Conservation (phyloP, 371 early-diverging fungal genomes). For the Mucor irregularis region DNA sequence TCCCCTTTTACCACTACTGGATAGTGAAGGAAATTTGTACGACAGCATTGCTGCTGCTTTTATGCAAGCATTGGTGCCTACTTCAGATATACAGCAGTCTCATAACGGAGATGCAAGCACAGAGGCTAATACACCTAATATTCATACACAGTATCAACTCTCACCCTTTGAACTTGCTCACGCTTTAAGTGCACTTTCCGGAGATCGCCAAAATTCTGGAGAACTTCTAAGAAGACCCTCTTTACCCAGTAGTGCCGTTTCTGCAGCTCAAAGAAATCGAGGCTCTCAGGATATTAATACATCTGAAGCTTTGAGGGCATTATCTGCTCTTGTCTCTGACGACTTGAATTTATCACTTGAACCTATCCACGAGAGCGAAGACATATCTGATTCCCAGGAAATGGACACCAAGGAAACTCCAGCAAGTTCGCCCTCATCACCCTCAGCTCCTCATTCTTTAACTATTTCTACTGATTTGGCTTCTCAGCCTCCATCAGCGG, state of each 20-base stretch:
- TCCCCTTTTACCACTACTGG: constrained; percentile 26
- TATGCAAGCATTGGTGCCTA: constrained; percentile 34
- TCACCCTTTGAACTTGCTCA: constrained; percentile 25
- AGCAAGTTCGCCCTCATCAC: not conserved
- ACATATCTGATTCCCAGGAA: not conserved
- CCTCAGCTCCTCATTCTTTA: not conserved
- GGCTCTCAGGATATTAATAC: constrained; percentile 27
- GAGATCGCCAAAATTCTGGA: constrained; percentile 2
- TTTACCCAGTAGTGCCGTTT: constrained; percentile 40
- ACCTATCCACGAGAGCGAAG: constrained; percentile 13
- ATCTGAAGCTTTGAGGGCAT: constrained; percentile 28
- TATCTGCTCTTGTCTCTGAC: constrained; percentile 23
- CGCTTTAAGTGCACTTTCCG: constrained; percentile 18
- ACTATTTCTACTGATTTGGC: not conserved
- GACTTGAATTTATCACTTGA: constrained; percentile 19
- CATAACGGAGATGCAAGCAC: constrained; percentile 2
- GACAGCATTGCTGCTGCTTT: constrained; percentile 39
- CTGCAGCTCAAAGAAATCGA: constrained; percentile 28
- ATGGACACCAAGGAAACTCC: not conserved
- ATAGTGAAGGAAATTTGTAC: constrained; percentile 26
- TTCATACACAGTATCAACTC: constrained; percentile 11
- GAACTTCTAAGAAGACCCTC: constrained; percentile 32
- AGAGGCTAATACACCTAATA: constrained; percentile 14
- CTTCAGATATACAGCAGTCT: not conserved
- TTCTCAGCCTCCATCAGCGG: no score